Base-by-base conservation (phyloP, 2,329 filamentous ascomycete species). In the Simplicillium aogashimaense region DNA sequence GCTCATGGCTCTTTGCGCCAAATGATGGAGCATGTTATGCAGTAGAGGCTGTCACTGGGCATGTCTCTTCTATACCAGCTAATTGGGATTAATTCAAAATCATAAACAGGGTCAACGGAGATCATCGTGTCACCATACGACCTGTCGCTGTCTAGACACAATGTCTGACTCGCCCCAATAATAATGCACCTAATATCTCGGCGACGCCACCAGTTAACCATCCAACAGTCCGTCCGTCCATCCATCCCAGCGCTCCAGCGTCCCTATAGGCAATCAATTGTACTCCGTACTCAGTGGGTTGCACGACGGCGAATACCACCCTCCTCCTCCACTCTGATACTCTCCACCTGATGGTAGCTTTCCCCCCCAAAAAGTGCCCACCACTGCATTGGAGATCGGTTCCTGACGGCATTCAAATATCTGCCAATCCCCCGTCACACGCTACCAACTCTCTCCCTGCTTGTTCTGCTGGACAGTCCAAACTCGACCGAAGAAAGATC, bases 251-350 rank as follows among this genome's bases (percentile, higher is more conserved):
- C 30, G 12, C 30, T 12, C 29, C 29, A 30, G 29, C n/a, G 29
- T n/a, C 30, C 30, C 30, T 32, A 12, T 13, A 33, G 14, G 13
- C 25, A 17, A 34, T 5, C 20, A 9, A 25, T 25, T 25, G 20
- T 25, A 9, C 20, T 25, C 6, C 20, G 20, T 25, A n/a, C 20
- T 25, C 20, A 9, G 20, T 25, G 20, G 29, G 30, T 32, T 7
- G 30, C 37, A 31, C 36, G 20, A 39, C 41, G 38, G 39, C 45
- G 37, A 38, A 47, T 47, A 43, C 45, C 41, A 45, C 39, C 45
- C 43, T 44, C n/a, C n/a, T 25, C 28, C 36, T 42, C 29, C 40
- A 38, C 40, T 43, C 36, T 39, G 36, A 43, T 43, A 36, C 42
- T 31, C 40, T 29, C 29, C 41, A 20, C 36, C 30, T 32, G 13